Evolutionary conservation across 1,284 basidiomycete genomes (phyloP).

Genomic region (Boletus mariae): DNA sequence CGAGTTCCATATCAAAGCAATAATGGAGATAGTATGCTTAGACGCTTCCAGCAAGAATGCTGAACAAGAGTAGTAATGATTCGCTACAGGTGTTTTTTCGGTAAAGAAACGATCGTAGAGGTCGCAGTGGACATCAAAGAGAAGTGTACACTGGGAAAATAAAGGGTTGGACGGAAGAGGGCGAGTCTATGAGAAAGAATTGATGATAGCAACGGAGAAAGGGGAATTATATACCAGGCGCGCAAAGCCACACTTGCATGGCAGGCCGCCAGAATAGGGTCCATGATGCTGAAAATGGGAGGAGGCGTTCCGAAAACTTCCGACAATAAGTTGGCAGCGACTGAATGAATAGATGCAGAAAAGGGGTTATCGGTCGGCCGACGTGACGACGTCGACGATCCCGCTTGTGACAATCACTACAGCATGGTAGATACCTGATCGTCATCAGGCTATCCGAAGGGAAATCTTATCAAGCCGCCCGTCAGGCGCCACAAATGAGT

Average conservation of each 20-base stretch:
- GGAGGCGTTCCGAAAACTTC: not conserved
- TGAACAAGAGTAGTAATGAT: too few relatives aligned
- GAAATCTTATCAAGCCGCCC: not conserved
- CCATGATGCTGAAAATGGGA: not conserved
- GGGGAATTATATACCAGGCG: not conserved
- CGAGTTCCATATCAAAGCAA: conserved; percentile 9
- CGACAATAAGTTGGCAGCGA: not conserved
- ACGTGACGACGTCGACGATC: not conserved
- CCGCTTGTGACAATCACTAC: not conserved
- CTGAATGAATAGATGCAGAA: too few relatives aligned
- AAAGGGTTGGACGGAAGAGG: too few relatives aligned
- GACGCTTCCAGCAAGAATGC: not conserved
- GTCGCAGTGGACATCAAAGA: not conserved
- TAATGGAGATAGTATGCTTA: not conserved
- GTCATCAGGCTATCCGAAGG: too few relatives aligned
- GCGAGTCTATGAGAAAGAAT: too few relatives aligned
- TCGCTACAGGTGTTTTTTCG: not conserved
- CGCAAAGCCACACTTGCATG: not conserved
- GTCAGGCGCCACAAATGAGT: conserved; percentile 1
- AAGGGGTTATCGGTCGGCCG: not conserved
- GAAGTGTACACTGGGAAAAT: not conserved
- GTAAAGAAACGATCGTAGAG: not conserved
- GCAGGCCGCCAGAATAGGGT: not conserved
- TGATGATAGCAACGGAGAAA: too few relatives aligned
- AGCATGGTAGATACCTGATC: conserved; percentile 3